Evolutionary conservation across 2,329 filamentous ascomycete species (phyloP).

Genomic region (Ampelomyces quisqualis): DNA sequence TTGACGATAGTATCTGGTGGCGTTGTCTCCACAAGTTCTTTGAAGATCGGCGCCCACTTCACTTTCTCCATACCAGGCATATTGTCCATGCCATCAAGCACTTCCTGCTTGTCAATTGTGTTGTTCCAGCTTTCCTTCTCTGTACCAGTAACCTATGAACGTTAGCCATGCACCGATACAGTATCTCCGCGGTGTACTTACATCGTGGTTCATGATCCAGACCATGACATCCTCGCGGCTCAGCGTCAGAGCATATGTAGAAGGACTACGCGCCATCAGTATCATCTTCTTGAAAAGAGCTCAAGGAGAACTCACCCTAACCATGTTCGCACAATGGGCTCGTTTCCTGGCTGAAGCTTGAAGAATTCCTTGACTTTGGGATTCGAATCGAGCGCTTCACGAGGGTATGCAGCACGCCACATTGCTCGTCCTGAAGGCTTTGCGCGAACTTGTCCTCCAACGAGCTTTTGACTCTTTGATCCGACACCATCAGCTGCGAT

Average conservation of each 20-base stretch:
- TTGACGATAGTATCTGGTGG: slow-evolving; percentile 52
- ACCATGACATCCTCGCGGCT: slow-evolving; percentile 52
- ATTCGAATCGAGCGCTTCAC: slow-evolving; percentile 48
- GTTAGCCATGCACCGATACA: slow-evolving; percentile 11
- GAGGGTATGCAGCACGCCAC: slow-evolving; percentile 47
- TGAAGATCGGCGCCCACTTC: slow-evolving; percentile 51
- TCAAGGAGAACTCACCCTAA: slow-evolving; percentile 34
- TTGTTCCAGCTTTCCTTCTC: slow-evolving; percentile 52
- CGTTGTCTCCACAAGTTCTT: slow-evolving; percentile 47
- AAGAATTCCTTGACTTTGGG: slow-evolving; percentile 52
- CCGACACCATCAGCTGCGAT: slow-evolving; percentile 48
- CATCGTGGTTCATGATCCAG: slow-evolving; percentile 54
- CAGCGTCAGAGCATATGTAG: slow-evolving; percentile 50
- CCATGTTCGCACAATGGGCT: slow-evolving; percentile 51
- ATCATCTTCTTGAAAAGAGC: background rate
- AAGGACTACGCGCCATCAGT: slow-evolving; percentile 28
- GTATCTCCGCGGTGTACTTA: slow-evolving; percentile 12
- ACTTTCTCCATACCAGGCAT: slow-evolving; percentile 45
- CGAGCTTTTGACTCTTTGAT: slow-evolving; percentile 49
- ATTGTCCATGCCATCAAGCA: slow-evolving; percentile 49
- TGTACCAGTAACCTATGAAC: slow-evolving; percentile 44
- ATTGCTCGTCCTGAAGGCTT: slow-evolving; percentile 43
- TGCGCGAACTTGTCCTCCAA: slow-evolving; percentile 49
- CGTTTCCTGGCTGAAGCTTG: slow-evolving; percentile 45
- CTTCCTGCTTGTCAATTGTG: slow-evolving; percentile 50